Percentiles rank a stretch among this genome's conserved stretches.
Conservation (phyloP, 768 basidiomycete genomes). For the Russula earlei region DNA sequence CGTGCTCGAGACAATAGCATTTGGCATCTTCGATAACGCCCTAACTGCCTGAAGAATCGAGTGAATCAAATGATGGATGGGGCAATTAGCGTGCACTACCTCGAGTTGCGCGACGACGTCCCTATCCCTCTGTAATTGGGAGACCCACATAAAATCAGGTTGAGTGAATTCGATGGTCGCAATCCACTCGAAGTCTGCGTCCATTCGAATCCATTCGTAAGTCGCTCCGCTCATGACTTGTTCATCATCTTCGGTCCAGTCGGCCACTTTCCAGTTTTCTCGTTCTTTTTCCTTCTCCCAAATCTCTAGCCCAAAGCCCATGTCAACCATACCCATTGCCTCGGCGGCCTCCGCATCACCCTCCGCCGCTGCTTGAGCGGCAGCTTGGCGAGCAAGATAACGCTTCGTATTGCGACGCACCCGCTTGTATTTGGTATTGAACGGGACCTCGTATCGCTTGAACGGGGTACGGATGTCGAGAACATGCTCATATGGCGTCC, state of each 20-base stretch:
- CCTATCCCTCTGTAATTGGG: constrained; percentile 87
- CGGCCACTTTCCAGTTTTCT: constrained; percentile 92
- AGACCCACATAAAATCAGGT: constrained; percentile 98
- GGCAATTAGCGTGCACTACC: constrained; percentile 33
- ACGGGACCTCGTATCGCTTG: constrained; percentile 96
- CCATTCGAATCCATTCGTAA: constrained; percentile 99
- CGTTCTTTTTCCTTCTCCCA: constrained; percentile 95
- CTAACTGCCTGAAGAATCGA: constrained; percentile 62
- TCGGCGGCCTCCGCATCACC: constrained; percentile 89
- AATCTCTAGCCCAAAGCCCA: constrained; percentile 86
- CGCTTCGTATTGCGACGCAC: constrained; percentile 93
- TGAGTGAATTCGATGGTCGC: constrained; percentile 88
- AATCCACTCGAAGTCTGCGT: constrained; percentile 99
- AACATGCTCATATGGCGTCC: constrained; percentile 97
- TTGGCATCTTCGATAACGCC: constrained; percentile 74
- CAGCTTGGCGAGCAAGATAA: constrained; percentile 88
- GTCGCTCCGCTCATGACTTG: constrained; percentile 89
- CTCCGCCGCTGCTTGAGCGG: constrained; percentile 86
- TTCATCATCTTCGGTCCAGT: constrained; percentile 97
- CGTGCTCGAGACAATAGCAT: constrained; percentile 79
- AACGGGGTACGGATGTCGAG: constrained; percentile 78
- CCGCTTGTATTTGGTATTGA: constrained; percentile 97
- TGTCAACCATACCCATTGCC: constrained; percentile 88
- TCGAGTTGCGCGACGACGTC: constrained; percentile 97
- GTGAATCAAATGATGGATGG: constrained; percentile 11